Evolutionary conservation across 2,329 filamentous ascomycete genomes (phyloP).

Genomic region (Gaeumannomyces sp.): DNA sequence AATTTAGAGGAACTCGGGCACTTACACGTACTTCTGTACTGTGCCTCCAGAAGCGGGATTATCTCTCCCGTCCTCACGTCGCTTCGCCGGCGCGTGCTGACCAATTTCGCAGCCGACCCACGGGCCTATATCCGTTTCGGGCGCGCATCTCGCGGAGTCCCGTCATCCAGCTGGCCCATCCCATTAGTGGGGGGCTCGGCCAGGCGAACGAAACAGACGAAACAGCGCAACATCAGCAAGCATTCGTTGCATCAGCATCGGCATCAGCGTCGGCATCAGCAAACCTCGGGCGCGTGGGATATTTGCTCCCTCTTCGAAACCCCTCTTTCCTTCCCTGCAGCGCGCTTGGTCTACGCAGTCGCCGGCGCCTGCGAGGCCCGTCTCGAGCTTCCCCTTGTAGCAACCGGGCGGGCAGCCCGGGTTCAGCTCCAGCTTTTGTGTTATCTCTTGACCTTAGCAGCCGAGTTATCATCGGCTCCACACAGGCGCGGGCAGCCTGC

Average conservation of each 20-base stretch:
- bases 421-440: not conserved
- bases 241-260: not conserved
- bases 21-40: not conserved
- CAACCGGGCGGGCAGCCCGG: not conserved
- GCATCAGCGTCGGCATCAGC: not conserved
- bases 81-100: not conserved
- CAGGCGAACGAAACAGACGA: not conserved
- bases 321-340: not conserved
- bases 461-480: not conserved
- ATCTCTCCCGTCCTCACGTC: not conserved
- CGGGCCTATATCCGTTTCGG: not conserved
- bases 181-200: not conserved
- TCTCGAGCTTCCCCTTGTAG: not conserved
- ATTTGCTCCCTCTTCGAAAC: not conserved
- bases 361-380: not conserved
- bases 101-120: not conserved
- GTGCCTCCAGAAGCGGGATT: not conserved
- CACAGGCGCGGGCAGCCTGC: not conserved
- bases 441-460: not conserved
- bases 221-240: conserved; percentile 1
- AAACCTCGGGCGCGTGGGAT: not conserved
- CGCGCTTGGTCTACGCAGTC: not conserved
- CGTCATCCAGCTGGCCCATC: not conserved
- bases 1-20: too few species aligned
- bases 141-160: not conserved